phyloP scores from a whole-genome alignment of 805 yeast genomes.

The Yamadazyma akitaensis region DNA sequence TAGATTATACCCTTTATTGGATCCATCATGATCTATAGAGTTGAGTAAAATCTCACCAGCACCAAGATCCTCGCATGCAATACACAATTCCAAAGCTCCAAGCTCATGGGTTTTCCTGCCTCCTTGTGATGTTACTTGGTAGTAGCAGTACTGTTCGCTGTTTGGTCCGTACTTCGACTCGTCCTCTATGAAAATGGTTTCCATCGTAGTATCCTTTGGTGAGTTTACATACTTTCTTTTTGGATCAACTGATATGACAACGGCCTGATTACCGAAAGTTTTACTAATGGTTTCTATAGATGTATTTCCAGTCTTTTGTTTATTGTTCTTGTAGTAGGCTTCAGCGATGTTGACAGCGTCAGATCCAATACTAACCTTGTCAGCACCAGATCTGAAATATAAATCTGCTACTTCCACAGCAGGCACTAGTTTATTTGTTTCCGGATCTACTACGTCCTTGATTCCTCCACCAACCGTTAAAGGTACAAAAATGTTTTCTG shows the following conservation, averaged over 20 bases:
- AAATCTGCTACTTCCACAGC: constrained; percentile 89
- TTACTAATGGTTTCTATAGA: constrained; percentile 93
- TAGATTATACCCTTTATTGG: constrained; percentile 89
- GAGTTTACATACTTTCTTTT: constrained; percentile 72
- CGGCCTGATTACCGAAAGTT: constrained; percentile 96
- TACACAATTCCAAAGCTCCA: constrained; percentile 87
- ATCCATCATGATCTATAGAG: constrained; percentile 96
- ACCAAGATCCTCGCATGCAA: constrained; percentile 88
- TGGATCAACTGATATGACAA: constrained; percentile 97
- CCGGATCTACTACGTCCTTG: constrained; percentile 83
- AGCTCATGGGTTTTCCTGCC: constrained; percentile 84
- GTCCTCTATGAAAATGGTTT: constrained; percentile 56
- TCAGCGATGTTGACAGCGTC: constrained; percentile 96
- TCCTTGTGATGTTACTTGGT: constrained; percentile 94
- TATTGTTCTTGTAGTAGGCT: constrained; percentile 59
- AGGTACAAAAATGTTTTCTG: constrained; percentile 92
- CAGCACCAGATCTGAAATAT: constrained; percentile 96
- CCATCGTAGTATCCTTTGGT: constrained; percentile 60
- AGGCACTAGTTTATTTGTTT: constrained; percentile 64
- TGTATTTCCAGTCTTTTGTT: constrained; percentile 62
- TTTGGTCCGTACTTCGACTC: constrained; percentile 66
- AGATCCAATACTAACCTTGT: constrained; percentile 95
- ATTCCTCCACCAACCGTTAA: constrained; percentile 98
- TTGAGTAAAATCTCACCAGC: constrained; percentile 94
- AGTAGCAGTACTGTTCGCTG: constrained; percentile 87